Percentiles rank a stretch among this genome's conserved stretches.
Evolutionary conservation across 139 green algal genomes (phyloP).

Genomic region (Tetraselmis chui): DNA sequence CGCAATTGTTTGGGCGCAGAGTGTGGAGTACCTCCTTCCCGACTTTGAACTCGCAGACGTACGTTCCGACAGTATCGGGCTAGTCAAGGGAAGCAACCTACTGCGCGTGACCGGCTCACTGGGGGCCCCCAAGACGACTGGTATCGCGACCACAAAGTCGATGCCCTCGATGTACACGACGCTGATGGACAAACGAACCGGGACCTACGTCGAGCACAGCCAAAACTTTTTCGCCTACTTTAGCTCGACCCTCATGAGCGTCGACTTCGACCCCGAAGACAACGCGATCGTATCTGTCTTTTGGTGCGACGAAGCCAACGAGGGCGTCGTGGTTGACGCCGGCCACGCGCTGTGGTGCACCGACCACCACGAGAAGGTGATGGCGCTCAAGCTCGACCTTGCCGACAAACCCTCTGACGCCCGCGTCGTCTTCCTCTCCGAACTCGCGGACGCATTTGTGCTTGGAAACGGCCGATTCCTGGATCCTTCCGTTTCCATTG

Average conservation of each 20-base stretch:
- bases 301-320: neutral
- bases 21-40: neutral
- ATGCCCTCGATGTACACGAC: neutral
- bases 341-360: neutral
- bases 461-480: neutral
- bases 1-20: neutral
- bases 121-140: neutral
- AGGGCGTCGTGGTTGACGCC: neutral
- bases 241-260: neutral
- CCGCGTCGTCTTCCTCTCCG: neutral
- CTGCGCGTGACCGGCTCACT: neutral
- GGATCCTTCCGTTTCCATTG: neutral
- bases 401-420: neutral
- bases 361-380: neutral
- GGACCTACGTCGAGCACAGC: neutral
- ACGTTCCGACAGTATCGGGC: neutral
- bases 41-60: neutral
- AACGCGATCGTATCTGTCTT: neutral
- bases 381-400: neutral
- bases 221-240: neutral
- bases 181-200: neutral
- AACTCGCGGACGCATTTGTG: neutral
- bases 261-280: neutral
- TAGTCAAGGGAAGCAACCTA: neutral
- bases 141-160: neutral